Evolutionary conservation across 306 rosid genomes (phyloP), one percentile per base, ranked within the genome.

Genomic region (Ormosia semicastrata): DNA sequence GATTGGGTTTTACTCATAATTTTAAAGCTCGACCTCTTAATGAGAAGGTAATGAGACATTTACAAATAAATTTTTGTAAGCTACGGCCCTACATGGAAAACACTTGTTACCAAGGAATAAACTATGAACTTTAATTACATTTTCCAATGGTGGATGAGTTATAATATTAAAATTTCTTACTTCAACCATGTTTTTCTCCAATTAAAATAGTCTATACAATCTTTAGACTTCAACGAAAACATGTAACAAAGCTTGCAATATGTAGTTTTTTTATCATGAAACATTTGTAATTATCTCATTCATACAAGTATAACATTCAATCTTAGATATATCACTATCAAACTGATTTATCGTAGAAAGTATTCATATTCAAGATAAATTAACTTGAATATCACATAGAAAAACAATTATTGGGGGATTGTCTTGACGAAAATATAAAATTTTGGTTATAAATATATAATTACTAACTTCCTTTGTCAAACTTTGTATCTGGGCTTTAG

Each of bases 1-100:
- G 90, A 79, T 53, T 66, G 81, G 88, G 84, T 78, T 81, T 63
- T 59, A 52, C 83, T 43, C 92, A 84, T 44, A 86, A 79, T 65
- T 92, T 95, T 78, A 93, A 91, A 88, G 94, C 92, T 59, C 86
- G 62, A 18, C 91, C 91, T 74, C 91, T 91, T 56, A 86, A 89
- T 85, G 92, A 90, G 79, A 95, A 83, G 98, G 99, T 95, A 86
- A 65, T 17, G 66, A 46, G 53, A 34, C 71, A 62, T 37, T n/a
- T 24, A 24, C 52, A 12, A 13, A 52, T 65, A 62, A 71, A 77
- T 69, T 40, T 77, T 13, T 72, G 40, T 17, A 32, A 12, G 34
- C 33, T 58, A n/a, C n/a, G n/a, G n/a, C n/a, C n/a, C n/a, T n/a
- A 46, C 11, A n/a, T 10, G 34, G 13, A 47, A 65, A 60, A 52